phyloP scores from a whole-genome alignment of 192 early-diverging fungal genomes.

The Physocladia obscura region DNA sequence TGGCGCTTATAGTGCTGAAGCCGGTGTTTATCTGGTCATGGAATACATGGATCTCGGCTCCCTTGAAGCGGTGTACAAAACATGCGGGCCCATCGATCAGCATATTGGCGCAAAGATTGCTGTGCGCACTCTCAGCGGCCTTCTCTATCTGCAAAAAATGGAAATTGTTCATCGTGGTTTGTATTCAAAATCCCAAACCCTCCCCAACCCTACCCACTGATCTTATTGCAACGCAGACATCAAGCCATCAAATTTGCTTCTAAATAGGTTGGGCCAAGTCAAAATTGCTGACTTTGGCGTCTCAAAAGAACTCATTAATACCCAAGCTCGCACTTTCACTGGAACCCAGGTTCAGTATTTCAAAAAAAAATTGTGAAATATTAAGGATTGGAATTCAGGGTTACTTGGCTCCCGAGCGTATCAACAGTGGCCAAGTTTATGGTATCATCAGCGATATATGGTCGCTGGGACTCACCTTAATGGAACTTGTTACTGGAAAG shows the following conservation, averaged over 20 bases:
- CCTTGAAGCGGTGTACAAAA: slow-evolving; percentile 87
- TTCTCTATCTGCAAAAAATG: slow-evolving; percentile 88
- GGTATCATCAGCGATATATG: slow-evolving; percentile 93
- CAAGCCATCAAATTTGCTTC: slow-evolving; percentile 96
- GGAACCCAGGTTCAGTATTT: slow-evolving; percentile 98
- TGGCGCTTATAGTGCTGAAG: slow-evolving; percentile 84
- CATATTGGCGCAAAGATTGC: slow-evolving; percentile 84
- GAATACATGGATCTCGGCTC: slow-evolving; percentile 94
- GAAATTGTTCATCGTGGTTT: slow-evolving; percentile 90
- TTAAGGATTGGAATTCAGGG: slow-evolving; percentile 45
- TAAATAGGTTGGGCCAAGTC: slow-evolving; percentile 83
- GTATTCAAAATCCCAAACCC: background rate
- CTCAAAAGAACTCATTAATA: slow-evolving; percentile 83
- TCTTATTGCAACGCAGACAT: slow-evolving; percentile 64
- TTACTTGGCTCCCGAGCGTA: slow-evolving; percentile 75
- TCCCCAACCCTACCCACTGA: background rate
- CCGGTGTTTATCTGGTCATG: slow-evolving; percentile 91
- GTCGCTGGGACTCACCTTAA: slow-evolving; percentile 83
- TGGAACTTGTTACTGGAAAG: slow-evolving; percentile 88
- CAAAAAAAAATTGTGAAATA: background rate
- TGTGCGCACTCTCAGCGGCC: slow-evolving; percentile 81
- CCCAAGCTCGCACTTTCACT: slow-evolving; percentile 87
- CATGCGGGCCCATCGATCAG: slow-evolving; percentile 80
- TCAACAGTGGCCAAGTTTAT: slow-evolving; percentile 74
- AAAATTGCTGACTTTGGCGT: slow-evolving; percentile 99